Evolutionary conservation across 1,139 yeast genomes (phyloP), one percentile per base, ranked within the genome.

Genomic region (Hansenula anomala): DNA sequence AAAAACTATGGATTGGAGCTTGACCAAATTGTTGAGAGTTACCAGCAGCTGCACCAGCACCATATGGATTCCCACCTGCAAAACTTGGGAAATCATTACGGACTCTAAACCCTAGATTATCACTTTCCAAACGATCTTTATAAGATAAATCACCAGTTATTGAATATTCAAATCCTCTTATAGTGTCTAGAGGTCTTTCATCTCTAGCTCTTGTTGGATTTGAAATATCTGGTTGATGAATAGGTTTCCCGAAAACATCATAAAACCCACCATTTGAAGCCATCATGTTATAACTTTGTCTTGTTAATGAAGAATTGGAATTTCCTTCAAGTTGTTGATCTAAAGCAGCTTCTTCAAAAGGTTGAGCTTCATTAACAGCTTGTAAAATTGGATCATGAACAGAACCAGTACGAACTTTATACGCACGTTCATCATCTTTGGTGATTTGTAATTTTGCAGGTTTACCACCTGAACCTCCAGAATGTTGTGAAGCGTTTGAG

Each of bases 141-240:
- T 84, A 82, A 22, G 75, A 62, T 40, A 73, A 67, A 60, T 90
- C 96, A 33, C 97, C 97, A 5, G 96, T 84, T 47, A 92, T 87
- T 26, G 96, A 81, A 58, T 83, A 92, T 66, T 92, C 97, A 63
- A 92, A 92, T 6, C 86, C 75, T 48, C 97, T 71, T 54, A 92
- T 89, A 3, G 98, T 92, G 62, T 94, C 98, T 56, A 92, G 66
- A 4, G 98, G 98, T 51, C 98, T 78, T 66, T 92, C 98, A 61
- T 89, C 89, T 59, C 97, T 75, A 15, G 85, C 65, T 55, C 98
- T 75, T 13, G 97, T 82, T 17, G 98, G 98, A 59, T 92, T 92
- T 22, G 95, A 86, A 52, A 82, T 71, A 60, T 92, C 98, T 6
- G 95, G 86, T 47, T 74, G 75, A 6, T 58, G 54, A 52, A 92